A percentile compares a stretch with the other conserved stretches of the same genome.
Conservation (phyloP, 768 basidiomycete species). For the Russula vinacea region DNA sequence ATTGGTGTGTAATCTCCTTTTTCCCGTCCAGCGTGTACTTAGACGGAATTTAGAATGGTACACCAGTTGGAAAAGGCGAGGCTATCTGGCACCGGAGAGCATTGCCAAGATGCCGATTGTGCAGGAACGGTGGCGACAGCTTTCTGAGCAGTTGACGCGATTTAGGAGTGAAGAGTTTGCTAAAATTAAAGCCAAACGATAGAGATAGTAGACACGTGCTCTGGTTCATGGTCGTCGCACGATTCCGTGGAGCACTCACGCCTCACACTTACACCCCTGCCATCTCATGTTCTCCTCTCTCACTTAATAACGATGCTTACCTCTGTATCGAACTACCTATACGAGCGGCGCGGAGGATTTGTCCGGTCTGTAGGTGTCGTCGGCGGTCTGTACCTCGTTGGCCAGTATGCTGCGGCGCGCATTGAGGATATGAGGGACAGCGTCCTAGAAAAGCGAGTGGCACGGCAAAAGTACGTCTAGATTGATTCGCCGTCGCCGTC, state of each 20-base stretch:
- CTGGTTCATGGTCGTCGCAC: neutral
- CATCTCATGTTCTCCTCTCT: slow-evolving; percentile 16
- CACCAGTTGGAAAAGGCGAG: slow-evolving; percentile 65
- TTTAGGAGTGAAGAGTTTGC: slow-evolving; percentile 45
- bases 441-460: slow-evolving; percentile 56
- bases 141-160: slow-evolving; percentile 58
- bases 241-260: neutral
- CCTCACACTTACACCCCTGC: neutral
- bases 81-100: slow-evolving; percentile 64
- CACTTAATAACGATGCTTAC: slow-evolving; percentile 41
- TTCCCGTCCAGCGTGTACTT: neutral
- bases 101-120: slow-evolving; percentile 58
- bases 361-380: slow-evolving; percentile 49
- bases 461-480: slow-evolving; percentile 62
- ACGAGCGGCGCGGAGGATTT: slow-evolving; percentile 47
- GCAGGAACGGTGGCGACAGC: slow-evolving; percentile 64
- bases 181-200: slow-evolving; percentile 41
- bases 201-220: slow-evolving; percentile 20
- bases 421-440: slow-evolving; percentile 65
- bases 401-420: slow-evolving; percentile 56
- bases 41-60: slow-evolving; percentile 62
- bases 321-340: slow-evolving; percentile 47
- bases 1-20: slow-evolving; percentile 56
- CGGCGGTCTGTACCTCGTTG: slow-evolving; percentile 62
- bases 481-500: neutral